A percentile compares a stretch with the other conserved stretches of the same genome.
These are phyloP conservation scores for Inosperma sp. DNA, from an alignment of 768 basidiomycete species.

Conservation along the genomic window DNA sequence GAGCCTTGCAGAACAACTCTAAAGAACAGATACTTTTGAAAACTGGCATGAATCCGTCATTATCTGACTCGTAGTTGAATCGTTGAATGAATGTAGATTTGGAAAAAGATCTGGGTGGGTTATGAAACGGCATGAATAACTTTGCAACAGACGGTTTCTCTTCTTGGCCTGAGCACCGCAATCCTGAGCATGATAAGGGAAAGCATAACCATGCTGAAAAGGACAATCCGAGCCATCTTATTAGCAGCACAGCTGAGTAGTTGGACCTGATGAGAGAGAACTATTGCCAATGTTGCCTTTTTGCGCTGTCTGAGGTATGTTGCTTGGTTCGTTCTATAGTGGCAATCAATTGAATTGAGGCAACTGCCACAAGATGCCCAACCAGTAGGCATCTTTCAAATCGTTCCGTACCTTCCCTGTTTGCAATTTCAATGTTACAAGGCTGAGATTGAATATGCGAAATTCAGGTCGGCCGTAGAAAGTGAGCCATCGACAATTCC, in stretches of 20 bases:
- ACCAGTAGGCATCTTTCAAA: slow-evolving; percentile 18
- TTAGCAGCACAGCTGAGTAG: slow-evolving; percentile 15
- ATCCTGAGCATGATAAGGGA: slow-evolving; percentile 33
- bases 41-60: too few relatives aligned
- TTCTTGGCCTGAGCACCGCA: slow-evolving; percentile 16
- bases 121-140: too few relatives aligned
- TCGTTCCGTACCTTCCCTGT: background rate
- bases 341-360: slow-evolving; percentile 4
- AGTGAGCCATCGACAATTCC: background rate
- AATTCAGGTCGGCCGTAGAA: slow-evolving; percentile 8
- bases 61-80: too few relatives aligned
- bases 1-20: too few relatives aligned
- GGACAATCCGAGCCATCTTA: slow-evolving; percentile 13
- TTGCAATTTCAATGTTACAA: slow-evolving; percentile 1
- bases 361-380: slow-evolving; percentile 27
- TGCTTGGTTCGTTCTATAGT: background rate
- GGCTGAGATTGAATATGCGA: slow-evolving; percentile 7
- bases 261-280: slow-evolving; percentile 35
- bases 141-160: too few relatives aligned
- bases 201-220: slow-evolving; percentile 24
- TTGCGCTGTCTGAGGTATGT: slow-evolving; percentile 30
- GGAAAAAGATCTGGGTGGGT: too few relatives aligned
- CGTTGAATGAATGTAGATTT: too few relatives aligned
- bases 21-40: too few relatives aligned
- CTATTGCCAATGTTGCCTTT: slow-evolving; percentile 33